Evolutionary conservation across 257 asterid genomes (phyloP).

Genomic region (Solanum appendiculatum): DNA sequence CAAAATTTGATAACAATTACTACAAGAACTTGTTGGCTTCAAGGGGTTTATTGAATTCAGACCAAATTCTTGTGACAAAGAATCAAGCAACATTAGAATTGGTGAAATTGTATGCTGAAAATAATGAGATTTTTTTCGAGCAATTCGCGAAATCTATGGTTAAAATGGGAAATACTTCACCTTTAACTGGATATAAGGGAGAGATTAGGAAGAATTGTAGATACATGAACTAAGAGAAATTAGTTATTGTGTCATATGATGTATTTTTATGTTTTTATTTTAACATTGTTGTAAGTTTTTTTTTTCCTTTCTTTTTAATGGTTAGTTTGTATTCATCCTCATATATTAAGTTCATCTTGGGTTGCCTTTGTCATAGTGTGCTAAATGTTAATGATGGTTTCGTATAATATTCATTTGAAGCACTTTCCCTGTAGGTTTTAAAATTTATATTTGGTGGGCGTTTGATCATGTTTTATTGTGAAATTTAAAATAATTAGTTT

Average conservation of each 20-base stretch:
- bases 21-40: slow-evolving; percentile 56
- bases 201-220: slow-evolving; percentile 71
- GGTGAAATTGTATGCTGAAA: slow-evolving; percentile 61
- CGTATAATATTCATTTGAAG: neutral
- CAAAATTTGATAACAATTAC: slow-evolving; percentile 63
- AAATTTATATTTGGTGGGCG: neutral
- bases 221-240: slow-evolving; percentile 25
- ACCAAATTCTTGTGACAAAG: slow-evolving; percentile 61
- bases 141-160: slow-evolving; percentile 72
- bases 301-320: neutral
- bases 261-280: neutral
- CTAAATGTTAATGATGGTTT: neutral
- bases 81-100: slow-evolving; percentile 41
- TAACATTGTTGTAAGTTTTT: neutral
- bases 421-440: neutral
- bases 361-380: neutral
- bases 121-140: slow-evolving; percentile 45
- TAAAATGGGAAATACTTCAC: slow-evolving; percentile 79
- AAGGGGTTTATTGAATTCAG: slow-evolving; percentile 69
- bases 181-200: slow-evolving; percentile 63
- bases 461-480: neutral
- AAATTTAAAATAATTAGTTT: neutral
- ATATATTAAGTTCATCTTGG: neutral
- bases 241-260: neutral
- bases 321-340: neutral